phyloP scores from a whole-genome alignment of 176 grass and related monocot species.

The Oryza australiensis region DNA sequence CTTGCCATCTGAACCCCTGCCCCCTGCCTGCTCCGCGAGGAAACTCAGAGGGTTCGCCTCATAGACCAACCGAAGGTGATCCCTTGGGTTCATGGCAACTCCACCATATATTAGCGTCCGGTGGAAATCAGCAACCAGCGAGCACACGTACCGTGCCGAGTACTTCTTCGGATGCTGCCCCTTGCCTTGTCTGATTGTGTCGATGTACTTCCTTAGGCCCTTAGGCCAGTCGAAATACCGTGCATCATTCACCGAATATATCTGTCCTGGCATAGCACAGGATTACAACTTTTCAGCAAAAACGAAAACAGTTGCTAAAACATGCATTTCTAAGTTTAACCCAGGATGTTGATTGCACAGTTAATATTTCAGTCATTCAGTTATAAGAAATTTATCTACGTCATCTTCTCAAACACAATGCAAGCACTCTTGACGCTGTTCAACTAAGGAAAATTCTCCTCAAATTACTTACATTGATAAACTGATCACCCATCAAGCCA shows the following conservation, averaged over 20 bases:
- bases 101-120: constrained; percentile 84
- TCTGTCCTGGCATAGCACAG: constrained; percentile 65
- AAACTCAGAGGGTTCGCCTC: constrained; percentile 94
- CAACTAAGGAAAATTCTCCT: neutral
- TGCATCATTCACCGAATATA: constrained; percentile 96
- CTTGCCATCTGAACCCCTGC: constrained; percentile 87
- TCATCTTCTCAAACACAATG: neutral
- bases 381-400: neutral
- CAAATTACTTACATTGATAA: neutral
- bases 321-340: neutral
- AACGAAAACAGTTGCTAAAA: neutral
- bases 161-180: constrained; percentile 92
- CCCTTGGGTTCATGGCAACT: constrained; percentile 91
- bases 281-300: constrained; percentile 28
- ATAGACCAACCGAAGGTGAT: constrained; percentile 89
- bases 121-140: constrained; percentile 87
- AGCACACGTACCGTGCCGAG: constrained; percentile 90
- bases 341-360: too few species aligned
- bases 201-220: constrained; percentile 83
- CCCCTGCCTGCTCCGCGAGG: constrained; percentile 77
- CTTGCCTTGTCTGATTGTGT: constrained; percentile 87
- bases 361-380: constrained; percentile 8
- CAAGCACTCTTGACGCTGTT: neutral
- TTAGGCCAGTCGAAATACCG: constrained; percentile 95
- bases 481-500: neutral